Percentiles rank a stretch among this genome's conserved stretches.
Evolutionary conservation across 495 filamentous ascomycete species (phyloP).

Genomic region (Neurospora sp.): DNA sequence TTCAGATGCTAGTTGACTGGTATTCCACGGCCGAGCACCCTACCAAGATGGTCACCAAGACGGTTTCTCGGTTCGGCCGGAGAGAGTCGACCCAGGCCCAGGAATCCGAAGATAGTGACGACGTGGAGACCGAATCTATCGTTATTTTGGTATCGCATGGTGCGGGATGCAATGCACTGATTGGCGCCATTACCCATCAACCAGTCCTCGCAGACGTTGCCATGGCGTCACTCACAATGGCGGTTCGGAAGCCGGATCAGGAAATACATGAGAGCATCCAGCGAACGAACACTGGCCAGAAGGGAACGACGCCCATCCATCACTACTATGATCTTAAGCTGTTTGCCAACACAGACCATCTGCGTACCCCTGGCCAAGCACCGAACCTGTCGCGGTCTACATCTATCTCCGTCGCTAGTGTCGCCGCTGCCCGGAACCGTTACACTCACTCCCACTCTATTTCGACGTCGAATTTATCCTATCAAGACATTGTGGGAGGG

Average conservation of each 20-base stretch:
- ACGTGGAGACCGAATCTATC: slow-evolving; percentile 59
- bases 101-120: slow-evolving; percentile 31
- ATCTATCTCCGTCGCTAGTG: slow-evolving; percentile 14
- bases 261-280: slow-evolving; percentile 4
- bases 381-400: slow-evolving; percentile 15
- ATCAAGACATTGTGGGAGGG: slow-evolving; percentile 15
- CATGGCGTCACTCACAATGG: slow-evolving; percentile 86
- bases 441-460: slow-evolving; percentile 20
- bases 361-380: slow-evolving; percentile 43
- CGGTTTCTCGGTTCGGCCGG: slow-evolving; percentile 12
- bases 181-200: slow-evolving; percentile 80
- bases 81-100: slow-evolving; percentile 5
- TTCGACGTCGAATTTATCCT: slow-evolving; percentile 20
- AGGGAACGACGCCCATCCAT: slow-evolving; percentile 27
- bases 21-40: slow-evolving; percentile 51
- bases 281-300: background rate
- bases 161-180: slow-evolving; percentile 94
- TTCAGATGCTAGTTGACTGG: slow-evolving; percentile 70
- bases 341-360: slow-evolving; percentile 70
- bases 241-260: slow-evolving; percentile 51
- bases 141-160: slow-evolving; percentile 92
- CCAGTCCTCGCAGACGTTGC: slow-evolving; percentile 82
- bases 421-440: slow-evolving; percentile 12
- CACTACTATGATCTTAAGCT: slow-evolving; percentile 70
- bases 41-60: slow-evolving; percentile 33